Conservation (phyloP, 495 filamentous ascomycete species). For the Lasiosphaeria hispida region DNA sequence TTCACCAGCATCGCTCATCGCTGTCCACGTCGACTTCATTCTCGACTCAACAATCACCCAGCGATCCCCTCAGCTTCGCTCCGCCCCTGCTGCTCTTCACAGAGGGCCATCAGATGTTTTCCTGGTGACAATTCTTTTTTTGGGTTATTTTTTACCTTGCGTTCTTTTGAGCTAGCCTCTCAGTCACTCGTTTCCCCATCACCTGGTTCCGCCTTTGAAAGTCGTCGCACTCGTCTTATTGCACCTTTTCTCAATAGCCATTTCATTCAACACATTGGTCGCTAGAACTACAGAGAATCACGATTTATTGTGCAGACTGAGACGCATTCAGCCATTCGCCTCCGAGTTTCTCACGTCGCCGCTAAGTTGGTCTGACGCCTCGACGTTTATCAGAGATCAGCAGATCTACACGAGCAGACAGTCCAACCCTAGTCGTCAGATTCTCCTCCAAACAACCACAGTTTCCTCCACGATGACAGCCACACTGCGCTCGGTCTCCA, state of each 20-base stretch:
- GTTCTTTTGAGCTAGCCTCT: conserved; percentile 51
- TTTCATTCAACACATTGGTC: not conserved
- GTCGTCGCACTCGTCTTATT: not conserved
- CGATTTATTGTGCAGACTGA: too few relatives aligned
- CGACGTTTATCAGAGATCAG: conserved; percentile 1
- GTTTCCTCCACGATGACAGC: conserved; percentile 18
- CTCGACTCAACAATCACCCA: conserved; percentile 17
- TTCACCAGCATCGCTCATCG: conserved; percentile 17
- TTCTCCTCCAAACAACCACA: not conserved
- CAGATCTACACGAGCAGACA: conserved; percentile 22
- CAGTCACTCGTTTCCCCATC: conserved; percentile 47
- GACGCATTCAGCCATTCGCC: not conserved
- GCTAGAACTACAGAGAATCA: too few relatives aligned
- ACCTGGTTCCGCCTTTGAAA: conserved; percentile 6
- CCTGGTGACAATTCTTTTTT: conserved; percentile 15
- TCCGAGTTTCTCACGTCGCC: not conserved
- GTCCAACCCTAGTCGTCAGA: conserved; percentile 13
- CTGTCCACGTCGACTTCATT: conserved; percentile 21
- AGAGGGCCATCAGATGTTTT: conserved; percentile 14
- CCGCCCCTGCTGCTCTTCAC: not conserved
- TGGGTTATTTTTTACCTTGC: conserved; percentile 28
- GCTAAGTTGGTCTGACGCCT: not conserved
- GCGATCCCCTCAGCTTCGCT: conserved; percentile 7
- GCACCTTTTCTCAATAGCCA: not conserved
- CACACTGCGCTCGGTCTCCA: not conserved